Evolutionary conservation across 192 early-diverging fungal genomes (phyloP).

Genomic region (Coemansia sp.): DNA sequence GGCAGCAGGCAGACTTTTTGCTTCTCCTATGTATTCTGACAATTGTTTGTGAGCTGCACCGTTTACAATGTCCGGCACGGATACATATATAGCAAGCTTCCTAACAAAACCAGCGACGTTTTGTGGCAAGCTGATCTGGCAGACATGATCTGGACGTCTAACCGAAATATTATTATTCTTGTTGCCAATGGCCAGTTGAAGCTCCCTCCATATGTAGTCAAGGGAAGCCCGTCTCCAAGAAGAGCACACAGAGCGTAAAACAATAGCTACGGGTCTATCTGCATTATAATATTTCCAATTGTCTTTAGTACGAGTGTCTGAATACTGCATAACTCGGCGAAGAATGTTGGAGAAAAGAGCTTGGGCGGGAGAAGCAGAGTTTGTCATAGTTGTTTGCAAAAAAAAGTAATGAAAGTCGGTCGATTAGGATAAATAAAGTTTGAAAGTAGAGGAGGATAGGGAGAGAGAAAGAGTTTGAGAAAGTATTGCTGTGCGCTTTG

Average conservation of each 20-base stretch:
- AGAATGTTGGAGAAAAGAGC: background rate
- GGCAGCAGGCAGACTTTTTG: background rate
- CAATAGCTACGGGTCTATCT: background rate
- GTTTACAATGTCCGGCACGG: background rate
- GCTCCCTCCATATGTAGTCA: background rate
- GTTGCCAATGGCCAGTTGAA: background rate
- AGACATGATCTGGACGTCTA: background rate
- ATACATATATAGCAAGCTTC: background rate
- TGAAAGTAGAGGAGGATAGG: background rate
- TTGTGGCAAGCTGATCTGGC: background rate
- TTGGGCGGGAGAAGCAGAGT: background rate
- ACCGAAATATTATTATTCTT: background rate
- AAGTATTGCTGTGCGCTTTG: background rate
- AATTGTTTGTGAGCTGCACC: background rate
- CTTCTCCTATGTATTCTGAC: background rate
- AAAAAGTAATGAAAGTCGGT: background rate
- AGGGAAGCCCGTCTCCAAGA: background rate
- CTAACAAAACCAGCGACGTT: background rate
- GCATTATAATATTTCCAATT: too few species aligned
- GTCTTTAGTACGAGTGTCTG: background rate
- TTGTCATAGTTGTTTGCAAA: background rate
- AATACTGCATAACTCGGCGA: too few species aligned
- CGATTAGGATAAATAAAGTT: background rate
- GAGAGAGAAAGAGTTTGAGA: background rate
- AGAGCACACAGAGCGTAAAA: background rate